Percentiles rank a stretch among this genome's conserved stretches.
Conservation (phyloP, 371 early-diverging fungal species). For the Capniomyces stellatus region DNA sequence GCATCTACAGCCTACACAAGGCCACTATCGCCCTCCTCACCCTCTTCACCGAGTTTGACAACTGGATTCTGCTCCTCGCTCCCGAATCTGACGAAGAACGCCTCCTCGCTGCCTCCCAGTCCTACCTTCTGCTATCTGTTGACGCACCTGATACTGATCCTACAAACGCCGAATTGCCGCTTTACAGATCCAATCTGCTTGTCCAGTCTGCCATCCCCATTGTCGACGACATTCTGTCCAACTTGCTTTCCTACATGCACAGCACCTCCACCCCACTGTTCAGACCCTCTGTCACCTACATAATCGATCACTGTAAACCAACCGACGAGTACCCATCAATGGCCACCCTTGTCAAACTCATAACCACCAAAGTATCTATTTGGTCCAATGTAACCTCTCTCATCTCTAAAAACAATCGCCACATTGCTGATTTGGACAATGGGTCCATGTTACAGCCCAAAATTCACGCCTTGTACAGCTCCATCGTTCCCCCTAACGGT, state of each 20-base stretch:
- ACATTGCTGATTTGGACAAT: conserved; percentile 5
- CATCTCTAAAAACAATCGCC: conserved; percentile 1
- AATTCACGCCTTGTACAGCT: conserved; percentile 13
- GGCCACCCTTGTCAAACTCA: conserved; percentile 16
- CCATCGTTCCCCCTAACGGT: conserved; percentile 14
- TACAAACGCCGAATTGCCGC: neutral
- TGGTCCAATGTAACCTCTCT: conserved; percentile 14
- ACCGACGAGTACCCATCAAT: conserved; percentile 21
- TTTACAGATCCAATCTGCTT: neutral
- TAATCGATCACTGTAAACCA: conserved; percentile 23
- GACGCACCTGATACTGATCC: neutral
- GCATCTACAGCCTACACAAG: too few species aligned
- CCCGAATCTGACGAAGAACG: neutral
- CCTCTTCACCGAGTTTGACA: neutral
- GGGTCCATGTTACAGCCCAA: conserved; percentile 18
- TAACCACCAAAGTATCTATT: conserved; percentile 8
- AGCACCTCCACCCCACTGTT: conserved; percentile 3
- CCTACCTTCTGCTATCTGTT: neutral
- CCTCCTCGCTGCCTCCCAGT: neutral
- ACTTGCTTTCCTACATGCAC: neutral
- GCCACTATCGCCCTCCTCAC: conserved; percentile 22
- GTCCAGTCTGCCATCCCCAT: neutral
- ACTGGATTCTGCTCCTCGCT: conserved; percentile 5
- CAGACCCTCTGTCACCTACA: conserved; percentile 23
- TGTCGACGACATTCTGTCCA: neutral